Evolutionary conservation across 1,284 basidiomycete species (phyloP).

Genomic region (Butyriboletus appendiculatus): DNA sequence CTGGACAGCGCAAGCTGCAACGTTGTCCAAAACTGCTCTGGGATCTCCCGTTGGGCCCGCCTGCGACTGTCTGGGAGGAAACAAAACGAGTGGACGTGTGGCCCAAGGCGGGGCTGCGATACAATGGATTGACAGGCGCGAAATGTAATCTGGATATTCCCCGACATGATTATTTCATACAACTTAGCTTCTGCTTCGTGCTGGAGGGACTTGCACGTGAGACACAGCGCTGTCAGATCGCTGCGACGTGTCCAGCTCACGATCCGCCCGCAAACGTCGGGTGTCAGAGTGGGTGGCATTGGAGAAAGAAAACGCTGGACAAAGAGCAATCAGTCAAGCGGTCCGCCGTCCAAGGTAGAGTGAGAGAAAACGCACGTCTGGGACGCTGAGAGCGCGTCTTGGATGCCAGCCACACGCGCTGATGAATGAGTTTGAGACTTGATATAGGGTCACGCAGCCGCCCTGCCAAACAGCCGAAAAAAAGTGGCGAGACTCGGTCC

Average conservation of each 20-base stretch:
- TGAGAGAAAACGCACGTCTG: neutral
- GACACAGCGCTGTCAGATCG: constrained; percentile 31
- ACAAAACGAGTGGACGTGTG: constrained; percentile 27
- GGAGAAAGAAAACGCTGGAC: neutral
- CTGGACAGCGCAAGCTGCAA: constrained; percentile 28
- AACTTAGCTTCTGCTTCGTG: constrained; percentile 32
- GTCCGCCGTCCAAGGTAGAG: neutral
- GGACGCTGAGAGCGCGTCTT: neutral
- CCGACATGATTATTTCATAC: constrained; percentile 30
- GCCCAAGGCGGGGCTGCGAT: constrained; percentile 28
- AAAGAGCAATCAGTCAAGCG: neutral
- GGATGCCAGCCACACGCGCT: neutral
- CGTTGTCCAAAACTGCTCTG: constrained; percentile 29
- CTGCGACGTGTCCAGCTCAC: constrained; percentile 31
- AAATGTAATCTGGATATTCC: constrained; percentile 21
- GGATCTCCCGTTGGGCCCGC: constrained; percentile 22
- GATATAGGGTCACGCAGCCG: neutral
- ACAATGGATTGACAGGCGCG: constrained; percentile 32
- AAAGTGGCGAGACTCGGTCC: constrained; percentile 9
- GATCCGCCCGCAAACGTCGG: constrained; percentile 27
- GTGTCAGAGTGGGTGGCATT: constrained; percentile 24
- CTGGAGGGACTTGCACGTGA: constrained; percentile 28
- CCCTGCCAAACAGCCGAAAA: constrained; percentile 7
- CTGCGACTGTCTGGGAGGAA: constrained; percentile 23
- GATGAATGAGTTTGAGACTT: neutral